Evolutionary conservation across 1,284 basidiomycete species (phyloP).

Genomic region (Tetrapyrgos nigripes): DNA sequence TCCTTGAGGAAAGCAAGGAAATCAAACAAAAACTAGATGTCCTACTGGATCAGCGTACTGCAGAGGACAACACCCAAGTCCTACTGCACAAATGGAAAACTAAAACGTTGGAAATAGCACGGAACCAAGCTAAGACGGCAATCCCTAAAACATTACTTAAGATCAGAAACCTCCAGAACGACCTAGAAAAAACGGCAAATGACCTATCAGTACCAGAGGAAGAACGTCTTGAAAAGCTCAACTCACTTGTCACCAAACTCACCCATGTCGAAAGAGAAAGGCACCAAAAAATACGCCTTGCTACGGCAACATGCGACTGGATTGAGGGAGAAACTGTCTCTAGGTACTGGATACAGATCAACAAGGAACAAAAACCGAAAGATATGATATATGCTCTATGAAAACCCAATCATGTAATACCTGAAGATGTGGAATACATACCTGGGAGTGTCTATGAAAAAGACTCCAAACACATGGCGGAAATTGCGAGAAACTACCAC

Average conservation of each 20-base stretch:
- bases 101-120: conserved; percentile 8
- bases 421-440: not conserved
- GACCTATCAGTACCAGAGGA: conserved; percentile 5
- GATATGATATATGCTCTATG: conserved; percentile 19
- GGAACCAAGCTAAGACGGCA: conserved; percentile 5
- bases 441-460: not conserved
- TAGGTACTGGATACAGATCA: conserved; percentile 35
- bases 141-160: conserved; percentile 9
- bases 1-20: conserved; percentile 6
- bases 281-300: conserved; percentile 8
- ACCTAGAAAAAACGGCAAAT: no score
- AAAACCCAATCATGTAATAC: conserved; percentile 5
- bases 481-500: no score
- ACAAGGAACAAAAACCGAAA: conserved; percentile 21
- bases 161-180: conserved; percentile 12
- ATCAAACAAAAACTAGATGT: not conserved
- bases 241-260: conserved; percentile 8
- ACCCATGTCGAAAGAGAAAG: conserved; percentile 9
- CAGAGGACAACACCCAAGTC: conserved; percentile 8
- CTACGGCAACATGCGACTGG: conserved; percentile 12
- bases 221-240: not conserved
- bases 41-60: not conserved
- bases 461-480: no score
- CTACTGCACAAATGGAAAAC: conserved; percentile 1
- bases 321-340: conserved; percentile 30